Evolutionary conservation across 352 stramenopile species (phyloP).

Genomic region (Pythium volutum): DNA sequence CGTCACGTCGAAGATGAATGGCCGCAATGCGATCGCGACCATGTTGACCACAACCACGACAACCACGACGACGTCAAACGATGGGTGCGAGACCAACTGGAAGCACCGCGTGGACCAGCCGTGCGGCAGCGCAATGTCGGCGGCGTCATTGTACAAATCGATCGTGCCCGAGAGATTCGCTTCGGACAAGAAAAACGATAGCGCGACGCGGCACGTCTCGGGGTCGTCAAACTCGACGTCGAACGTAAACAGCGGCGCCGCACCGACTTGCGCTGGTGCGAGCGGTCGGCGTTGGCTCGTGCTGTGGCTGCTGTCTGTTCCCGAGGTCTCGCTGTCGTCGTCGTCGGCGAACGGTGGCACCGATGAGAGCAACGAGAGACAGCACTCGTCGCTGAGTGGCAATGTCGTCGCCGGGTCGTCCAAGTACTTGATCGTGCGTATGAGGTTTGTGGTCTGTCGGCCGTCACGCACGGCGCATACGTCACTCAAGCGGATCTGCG

Average conservation of each 20-base stretch:
- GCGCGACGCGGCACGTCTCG: constrained; percentile 42
- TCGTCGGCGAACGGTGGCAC: constrained; percentile 2
- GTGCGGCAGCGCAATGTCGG: constrained; percentile 47
- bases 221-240: constrained; percentile 74
- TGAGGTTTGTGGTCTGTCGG: constrained; percentile 74
- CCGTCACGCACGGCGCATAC: constrained; percentile 60
- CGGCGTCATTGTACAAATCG: constrained; percentile 38
- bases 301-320: background rate
- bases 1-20: constrained; percentile 49
- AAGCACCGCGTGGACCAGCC: constrained; percentile 57
- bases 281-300: constrained; percentile 8
- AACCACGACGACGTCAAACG: constrained; percentile 72
- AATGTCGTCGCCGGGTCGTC: constrained; percentile 29
- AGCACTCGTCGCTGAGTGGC: constrained; percentile 58
- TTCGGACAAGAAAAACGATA: constrained; percentile 59
- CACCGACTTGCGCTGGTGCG: background rate
- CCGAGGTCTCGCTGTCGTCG: background rate
- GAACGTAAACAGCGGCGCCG: constrained; percentile 37
- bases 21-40: constrained; percentile 59
- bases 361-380: constrained; percentile 47
- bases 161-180: constrained; percentile 41
- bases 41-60: constrained; percentile 61
- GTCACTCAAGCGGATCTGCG: constrained; percentile 40
- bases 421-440: constrained; percentile 84
- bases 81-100: constrained; percentile 64